These are phyloP conservation scores for Circinella umbellata DNA, from an alignment of 371 early-diverging fungal species.

Conservation along the genomic window DNA sequence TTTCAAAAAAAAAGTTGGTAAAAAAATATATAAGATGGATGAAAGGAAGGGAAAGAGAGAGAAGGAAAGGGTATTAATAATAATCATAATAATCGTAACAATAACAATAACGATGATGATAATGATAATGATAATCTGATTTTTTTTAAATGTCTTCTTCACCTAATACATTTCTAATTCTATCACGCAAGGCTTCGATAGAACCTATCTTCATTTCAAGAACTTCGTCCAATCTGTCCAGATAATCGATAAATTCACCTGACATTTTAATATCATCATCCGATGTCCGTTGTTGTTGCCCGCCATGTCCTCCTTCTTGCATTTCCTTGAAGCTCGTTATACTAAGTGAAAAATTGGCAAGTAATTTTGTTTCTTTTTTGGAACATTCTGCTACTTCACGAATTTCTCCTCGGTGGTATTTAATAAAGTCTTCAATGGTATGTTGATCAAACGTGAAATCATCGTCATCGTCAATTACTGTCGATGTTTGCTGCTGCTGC, in stretches of 20 bases:
- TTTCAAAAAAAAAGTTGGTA: no score
- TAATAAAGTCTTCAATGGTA: constrained; percentile 72
- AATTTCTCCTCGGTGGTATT: constrained; percentile 78
- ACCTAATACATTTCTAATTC: constrained; percentile 27
- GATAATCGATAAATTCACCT: constrained; percentile 47
- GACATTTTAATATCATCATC: constrained; percentile 32
- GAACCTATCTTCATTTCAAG: constrained; percentile 55
- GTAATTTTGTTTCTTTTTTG: constrained; percentile 79
- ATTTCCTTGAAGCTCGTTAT: constrained; percentile 33
- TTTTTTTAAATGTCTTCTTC: constrained; percentile 19
- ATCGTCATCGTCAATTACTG: constrained; percentile 6
- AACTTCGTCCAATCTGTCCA: constrained; percentile 55
- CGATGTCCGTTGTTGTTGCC: constrained; percentile 16
- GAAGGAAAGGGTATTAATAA: no score
- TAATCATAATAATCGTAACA: no score
- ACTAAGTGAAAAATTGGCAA: constrained; percentile 73
- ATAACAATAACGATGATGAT: neutral
- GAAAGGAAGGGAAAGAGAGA: no score
- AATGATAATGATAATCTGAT: no score
- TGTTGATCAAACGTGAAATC: constrained; percentile 25
- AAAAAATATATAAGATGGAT: no score
- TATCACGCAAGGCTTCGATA: constrained; percentile 45
- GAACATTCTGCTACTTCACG: constrained; percentile 76
- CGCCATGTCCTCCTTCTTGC: constrained; percentile 17
- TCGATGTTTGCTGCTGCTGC: neutral